Percentiles rank a stretch among this genome's conserved stretches.
phyloP scores from a whole-genome alignment of 2,329 filamentous ascomycete species.

The Botrytis elliptica region DNA sequence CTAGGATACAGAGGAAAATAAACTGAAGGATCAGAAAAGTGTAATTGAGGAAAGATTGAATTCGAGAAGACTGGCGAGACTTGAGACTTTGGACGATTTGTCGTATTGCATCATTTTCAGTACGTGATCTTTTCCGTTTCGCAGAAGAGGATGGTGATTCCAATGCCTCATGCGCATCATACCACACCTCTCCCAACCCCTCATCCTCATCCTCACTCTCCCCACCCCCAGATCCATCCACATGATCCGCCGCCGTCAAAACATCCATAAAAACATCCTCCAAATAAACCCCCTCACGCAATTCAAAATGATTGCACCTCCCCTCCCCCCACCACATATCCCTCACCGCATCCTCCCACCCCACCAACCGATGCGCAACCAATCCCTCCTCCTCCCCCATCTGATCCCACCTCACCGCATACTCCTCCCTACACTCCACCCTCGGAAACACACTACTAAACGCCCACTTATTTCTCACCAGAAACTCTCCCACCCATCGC shows the following conservation, averaged over 20 bases:
- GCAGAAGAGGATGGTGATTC: neutral
- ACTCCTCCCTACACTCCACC: constrained; percentile 11
- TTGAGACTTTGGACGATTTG: neutral
- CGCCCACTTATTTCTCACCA: neutral
- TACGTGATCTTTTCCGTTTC: neutral
- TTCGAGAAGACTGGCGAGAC: neutral
- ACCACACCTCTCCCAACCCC: neutral
- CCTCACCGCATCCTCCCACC: constrained; percentile 13
- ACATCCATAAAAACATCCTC: constrained; percentile 15
- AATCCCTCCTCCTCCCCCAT: constrained; percentile 14
- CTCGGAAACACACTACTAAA: constrained; percentile 18
- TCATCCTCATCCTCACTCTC: neutral
- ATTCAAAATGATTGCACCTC: constrained; percentile 17
- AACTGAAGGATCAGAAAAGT: constrained; percentile 12
- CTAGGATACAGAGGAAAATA: neutral
- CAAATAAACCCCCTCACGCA: neutral
- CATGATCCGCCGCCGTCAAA: constrained; percentile 8
- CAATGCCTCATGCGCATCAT: neutral
- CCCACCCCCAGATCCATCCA: neutral
- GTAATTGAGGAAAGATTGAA: constrained; percentile 7
- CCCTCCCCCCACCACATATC: constrained; percentile 9
- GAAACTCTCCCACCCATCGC: constrained; percentile 18
- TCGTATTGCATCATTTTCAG: neutral
- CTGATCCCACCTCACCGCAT: constrained; percentile 14
- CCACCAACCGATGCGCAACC: constrained; percentile 9